phyloP scores from a whole-genome alignment of 2,329 filamentous ascomycete genomes.

The Ophiognomonia clavigignenti-juglandacearum region DNA sequence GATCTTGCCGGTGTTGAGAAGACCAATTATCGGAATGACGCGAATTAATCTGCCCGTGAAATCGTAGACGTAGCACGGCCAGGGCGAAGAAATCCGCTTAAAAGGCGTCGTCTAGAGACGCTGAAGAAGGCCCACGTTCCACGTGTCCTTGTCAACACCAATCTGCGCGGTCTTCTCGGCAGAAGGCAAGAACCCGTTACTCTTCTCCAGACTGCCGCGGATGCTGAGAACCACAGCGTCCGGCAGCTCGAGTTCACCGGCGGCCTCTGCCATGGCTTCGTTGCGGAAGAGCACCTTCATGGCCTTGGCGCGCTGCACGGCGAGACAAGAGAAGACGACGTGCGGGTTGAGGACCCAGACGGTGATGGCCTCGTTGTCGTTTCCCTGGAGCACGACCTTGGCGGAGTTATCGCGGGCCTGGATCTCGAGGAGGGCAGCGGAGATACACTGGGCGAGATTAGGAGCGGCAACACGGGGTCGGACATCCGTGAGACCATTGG shows the following conservation, averaged over 20 bases:
- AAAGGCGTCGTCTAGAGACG: neutral
- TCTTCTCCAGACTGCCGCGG: constrained; percentile 37
- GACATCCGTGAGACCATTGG: constrained; percentile 22
- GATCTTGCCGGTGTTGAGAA: too few species aligned
- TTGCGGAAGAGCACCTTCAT: constrained; percentile 50
- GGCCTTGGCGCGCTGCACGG: constrained; percentile 28
- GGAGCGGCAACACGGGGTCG: constrained; percentile 23
- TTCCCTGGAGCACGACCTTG: constrained; percentile 48
- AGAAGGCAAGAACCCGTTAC: constrained; percentile 27
- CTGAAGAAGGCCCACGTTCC: constrained; percentile 13
- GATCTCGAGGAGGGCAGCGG: constrained; percentile 47
- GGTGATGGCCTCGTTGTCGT: constrained; percentile 18
- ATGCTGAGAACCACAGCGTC: constrained; percentile 42
- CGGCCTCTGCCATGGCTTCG: constrained; percentile 32
- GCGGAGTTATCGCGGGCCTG: constrained; percentile 53
- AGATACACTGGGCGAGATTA: constrained; percentile 44
- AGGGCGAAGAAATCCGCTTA: too few species aligned
- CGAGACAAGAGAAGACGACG: constrained; percentile 46
- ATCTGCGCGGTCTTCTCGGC: constrained; percentile 7
- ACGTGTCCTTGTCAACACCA: neutral
- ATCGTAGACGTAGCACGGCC: too few species aligned
- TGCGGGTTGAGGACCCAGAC: constrained; percentile 54
- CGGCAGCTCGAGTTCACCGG: constrained; percentile 53
- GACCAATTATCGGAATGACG: too few species aligned
- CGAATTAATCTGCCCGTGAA: too few species aligned